Conservation (phyloP, 306 rosid genomes). For the Begonia peltatifolia region DNA sequence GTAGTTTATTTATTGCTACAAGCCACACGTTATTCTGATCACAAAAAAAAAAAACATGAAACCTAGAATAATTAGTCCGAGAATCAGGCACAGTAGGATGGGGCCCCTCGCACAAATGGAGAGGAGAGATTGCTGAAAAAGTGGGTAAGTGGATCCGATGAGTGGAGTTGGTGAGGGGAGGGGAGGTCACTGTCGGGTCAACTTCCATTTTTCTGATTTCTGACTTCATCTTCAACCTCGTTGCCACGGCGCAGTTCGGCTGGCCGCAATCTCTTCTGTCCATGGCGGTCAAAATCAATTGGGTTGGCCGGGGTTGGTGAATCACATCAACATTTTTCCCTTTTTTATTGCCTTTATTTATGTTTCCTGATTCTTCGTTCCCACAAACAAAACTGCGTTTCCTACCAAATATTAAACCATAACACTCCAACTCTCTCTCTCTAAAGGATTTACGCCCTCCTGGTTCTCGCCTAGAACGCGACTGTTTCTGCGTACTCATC, state of each 20-base stretch:
- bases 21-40: no score
- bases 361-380: background rate
- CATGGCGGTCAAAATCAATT: no score
- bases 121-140: no score
- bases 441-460: background rate
- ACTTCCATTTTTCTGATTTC: background rate
- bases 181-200: background rate
- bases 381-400: background rate
- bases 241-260: background rate
- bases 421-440: background rate
- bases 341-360: no score
- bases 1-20: no score
- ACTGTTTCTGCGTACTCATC: background rate
- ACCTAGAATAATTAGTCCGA: no score
- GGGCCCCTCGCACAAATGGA: no score
- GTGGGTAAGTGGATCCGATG: no score
- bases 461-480: background rate
- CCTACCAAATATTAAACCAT: background rate
- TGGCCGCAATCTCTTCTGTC: no score
- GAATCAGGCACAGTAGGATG: no score
- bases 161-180: no score
- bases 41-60: no score
- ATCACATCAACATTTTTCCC: constrained; percentile 1
- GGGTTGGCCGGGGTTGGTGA: constrained; percentile 12
- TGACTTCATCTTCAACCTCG: background rate